Conservation (phyloP, 805 yeast species). For the Metschnikowia corniflorae region DNA sequence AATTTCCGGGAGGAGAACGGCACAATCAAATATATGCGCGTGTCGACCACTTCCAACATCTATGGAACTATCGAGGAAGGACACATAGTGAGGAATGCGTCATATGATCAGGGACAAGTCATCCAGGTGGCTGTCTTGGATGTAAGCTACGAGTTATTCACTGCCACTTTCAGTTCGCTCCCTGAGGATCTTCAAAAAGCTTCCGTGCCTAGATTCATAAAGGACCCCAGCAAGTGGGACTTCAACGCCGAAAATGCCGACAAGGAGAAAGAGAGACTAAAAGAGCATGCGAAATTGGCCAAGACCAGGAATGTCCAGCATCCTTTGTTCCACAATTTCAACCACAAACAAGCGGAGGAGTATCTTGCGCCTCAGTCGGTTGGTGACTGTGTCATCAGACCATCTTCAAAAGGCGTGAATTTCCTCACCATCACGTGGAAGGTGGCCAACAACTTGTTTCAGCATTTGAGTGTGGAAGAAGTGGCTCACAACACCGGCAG, state of each 20-base stretch:
- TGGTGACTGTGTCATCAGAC: conserved; percentile 92
- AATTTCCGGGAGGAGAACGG: conserved; percentile 49
- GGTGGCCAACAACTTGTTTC: conserved; percentile 84
- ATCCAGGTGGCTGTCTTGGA: conserved; percentile 75
- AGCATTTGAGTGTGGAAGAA: conserved; percentile 86
- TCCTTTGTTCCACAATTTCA: conserved; percentile 83
- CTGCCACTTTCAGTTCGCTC: conserved; percentile 68
- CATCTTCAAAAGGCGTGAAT: conserved; percentile 85
- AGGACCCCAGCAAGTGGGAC: conserved; percentile 75
- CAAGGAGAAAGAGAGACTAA: conserved; percentile 50
- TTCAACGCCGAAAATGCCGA: conserved; percentile 70
- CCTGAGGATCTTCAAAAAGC: conserved; percentile 62
- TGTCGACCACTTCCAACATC: conserved; percentile 39
- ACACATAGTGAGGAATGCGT: conserved; percentile 43
- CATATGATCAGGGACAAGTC: conserved; percentile 64
- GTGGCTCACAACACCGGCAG: conserved; percentile 60
- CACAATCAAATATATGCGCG: conserved; percentile 39
- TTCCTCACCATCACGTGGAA: conserved; percentile 96
- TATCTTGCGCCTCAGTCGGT: conserved; percentile 82
- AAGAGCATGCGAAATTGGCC: conserved; percentile 63
- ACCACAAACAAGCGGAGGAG: conserved; percentile 86
- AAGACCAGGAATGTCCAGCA: conserved; percentile 82
- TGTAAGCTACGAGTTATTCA: conserved; percentile 70
- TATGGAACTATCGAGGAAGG: conserved; percentile 44
- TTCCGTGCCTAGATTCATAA: conserved; percentile 41